phyloP scores from a whole-genome alignment of 495 filamentous ascomycete genomes.

The Elaphomyces granulatus region DNA sequence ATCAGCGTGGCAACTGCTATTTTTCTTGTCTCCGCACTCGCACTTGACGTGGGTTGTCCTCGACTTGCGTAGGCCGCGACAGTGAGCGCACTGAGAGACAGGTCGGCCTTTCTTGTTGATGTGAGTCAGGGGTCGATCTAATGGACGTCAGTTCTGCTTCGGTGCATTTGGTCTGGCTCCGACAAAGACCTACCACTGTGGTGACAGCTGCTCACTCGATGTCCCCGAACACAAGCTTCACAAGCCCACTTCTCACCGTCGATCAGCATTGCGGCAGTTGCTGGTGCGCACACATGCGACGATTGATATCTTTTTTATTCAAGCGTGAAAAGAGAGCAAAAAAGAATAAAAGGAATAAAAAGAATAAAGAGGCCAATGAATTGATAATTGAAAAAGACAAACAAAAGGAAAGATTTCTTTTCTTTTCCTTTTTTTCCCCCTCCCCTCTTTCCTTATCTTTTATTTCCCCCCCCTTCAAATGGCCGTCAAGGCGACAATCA shows the following conservation, averaged over 20 bases:
- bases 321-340: background rate
- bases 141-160: too few relatives aligned
- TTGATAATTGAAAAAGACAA: too few relatives aligned
- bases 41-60: constrained; percentile 91
- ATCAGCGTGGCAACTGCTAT: constrained; percentile 42
- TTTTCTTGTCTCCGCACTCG: constrained; percentile 86
- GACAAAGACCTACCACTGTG: constrained; percentile 66
- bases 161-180: too few relatives aligned
- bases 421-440: too few relatives aligned
- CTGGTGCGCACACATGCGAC: constrained; percentile 33
- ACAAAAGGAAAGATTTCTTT: too few relatives aligned
- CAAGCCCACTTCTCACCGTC: constrained; percentile 84
- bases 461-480: too few relatives aligned
- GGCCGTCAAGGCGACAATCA: too few relatives aligned
- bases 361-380: too few relatives aligned
- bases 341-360: constrained; percentile 10
- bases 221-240: constrained; percentile 87
- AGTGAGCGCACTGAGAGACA: constrained; percentile 96
- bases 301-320: too few relatives aligned
- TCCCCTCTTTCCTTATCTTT: too few relatives aligned
- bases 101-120: constrained; percentile 98
- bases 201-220: constrained; percentile 89
- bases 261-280: constrained; percentile 54
- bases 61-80: constrained; percentile 92
- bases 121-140: constrained; percentile 87